Conservation (phyloP, 2,329 filamentous ascomycete species). For the Calycina marina region DNA sequence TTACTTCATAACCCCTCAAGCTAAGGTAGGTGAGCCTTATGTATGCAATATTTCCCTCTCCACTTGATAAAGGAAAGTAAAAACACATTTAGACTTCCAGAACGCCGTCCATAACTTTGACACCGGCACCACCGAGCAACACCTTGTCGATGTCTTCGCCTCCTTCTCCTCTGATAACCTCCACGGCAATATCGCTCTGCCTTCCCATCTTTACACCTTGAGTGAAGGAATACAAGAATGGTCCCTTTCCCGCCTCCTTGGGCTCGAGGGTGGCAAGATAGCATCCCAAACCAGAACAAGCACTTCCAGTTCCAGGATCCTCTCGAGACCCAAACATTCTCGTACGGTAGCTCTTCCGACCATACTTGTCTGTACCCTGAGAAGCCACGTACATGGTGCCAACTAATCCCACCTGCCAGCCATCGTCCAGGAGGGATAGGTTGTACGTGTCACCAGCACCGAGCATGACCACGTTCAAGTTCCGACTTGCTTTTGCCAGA, state of each 20-base stretch:
- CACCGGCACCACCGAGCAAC: slow-evolving; percentile 11
- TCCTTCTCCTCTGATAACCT: slow-evolving; percentile 8
- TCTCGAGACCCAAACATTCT: slow-evolving; percentile 39
- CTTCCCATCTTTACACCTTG: slow-evolving; percentile 55
- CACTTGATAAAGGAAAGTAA: too few relatives aligned
- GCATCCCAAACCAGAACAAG: slow-evolving; percentile 39
- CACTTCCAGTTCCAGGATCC: slow-evolving; percentile 49
- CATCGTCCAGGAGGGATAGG: slow-evolving; percentile 13
- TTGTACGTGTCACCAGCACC: slow-evolving; percentile 17
- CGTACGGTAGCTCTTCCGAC: slow-evolving; percentile 30
- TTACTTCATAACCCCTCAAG: too few relatives aligned
- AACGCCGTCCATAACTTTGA: slow-evolving; percentile 15
- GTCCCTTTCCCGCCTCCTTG: slow-evolving; percentile 21
- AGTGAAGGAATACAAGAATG: slow-evolving; percentile 33
- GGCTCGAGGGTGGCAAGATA: slow-evolving; percentile 35
- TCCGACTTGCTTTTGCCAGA: slow-evolving; percentile 14
- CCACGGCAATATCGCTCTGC: slow-evolving; percentile 14
- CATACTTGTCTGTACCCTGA: slow-evolving; percentile 16
- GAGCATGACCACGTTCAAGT: slow-evolving; percentile 9
- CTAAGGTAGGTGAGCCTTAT: background rate
- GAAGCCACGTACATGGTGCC: slow-evolving; percentile 18
- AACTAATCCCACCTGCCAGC: slow-evolving; percentile 11
- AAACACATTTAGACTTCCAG: slow-evolving; percentile 3
- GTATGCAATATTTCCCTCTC: background rate
- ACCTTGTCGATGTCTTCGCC: slow-evolving; percentile 10